Conservation (phyloP, 192 early-diverging fungal genomes). For the Coemansia sp. region DNA sequence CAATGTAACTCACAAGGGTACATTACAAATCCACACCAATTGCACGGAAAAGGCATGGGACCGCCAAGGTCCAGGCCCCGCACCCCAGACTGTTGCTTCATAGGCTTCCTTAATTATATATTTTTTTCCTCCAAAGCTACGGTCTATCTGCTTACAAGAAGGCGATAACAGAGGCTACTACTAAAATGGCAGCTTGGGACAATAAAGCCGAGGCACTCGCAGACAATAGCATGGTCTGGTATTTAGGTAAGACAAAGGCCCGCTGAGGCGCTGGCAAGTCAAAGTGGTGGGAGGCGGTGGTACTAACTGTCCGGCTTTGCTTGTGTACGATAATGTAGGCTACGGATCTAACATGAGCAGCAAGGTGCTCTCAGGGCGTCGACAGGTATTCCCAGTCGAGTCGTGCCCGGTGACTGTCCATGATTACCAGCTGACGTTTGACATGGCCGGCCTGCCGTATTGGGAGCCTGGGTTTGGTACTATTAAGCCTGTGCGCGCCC, state of each 20-base stretch:
- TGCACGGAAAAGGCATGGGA: neutral
- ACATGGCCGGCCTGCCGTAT: slow-evolving; percentile 47
- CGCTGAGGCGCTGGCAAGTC: neutral
- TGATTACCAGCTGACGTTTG: slow-evolving; percentile 48
- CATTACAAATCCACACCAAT: neutral
- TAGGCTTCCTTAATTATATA: neutral
- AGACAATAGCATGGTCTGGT: slow-evolving; percentile 21
- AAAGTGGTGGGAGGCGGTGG: neutral
- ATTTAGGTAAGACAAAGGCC: slow-evolving; percentile 18
- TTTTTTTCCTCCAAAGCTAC: neutral
- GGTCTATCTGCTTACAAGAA: neutral
- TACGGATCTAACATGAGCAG: slow-evolving; percentile 52
- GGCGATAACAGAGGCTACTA: neutral
- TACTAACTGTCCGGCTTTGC: neutral
- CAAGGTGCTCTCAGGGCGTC: slow-evolving; percentile 48
- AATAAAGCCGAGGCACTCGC: neutral
- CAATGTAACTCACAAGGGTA: neutral
- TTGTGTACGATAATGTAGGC: slow-evolving; percentile 4
- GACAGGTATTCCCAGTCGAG: slow-evolving; percentile 39
- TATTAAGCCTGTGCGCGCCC: slow-evolving; percentile 16
- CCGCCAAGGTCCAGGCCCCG: neutral
- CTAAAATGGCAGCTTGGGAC: neutral
- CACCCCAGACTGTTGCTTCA: neutral
- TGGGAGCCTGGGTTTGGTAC: slow-evolving; percentile 50
- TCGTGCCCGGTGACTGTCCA: slow-evolving; percentile 35